Percentiles rank a stretch among this genome's conserved stretches.
Evolutionary conservation across 1,139 yeast genomes (phyloP).

Genomic region (Saccharomyces hybrid): DNA sequence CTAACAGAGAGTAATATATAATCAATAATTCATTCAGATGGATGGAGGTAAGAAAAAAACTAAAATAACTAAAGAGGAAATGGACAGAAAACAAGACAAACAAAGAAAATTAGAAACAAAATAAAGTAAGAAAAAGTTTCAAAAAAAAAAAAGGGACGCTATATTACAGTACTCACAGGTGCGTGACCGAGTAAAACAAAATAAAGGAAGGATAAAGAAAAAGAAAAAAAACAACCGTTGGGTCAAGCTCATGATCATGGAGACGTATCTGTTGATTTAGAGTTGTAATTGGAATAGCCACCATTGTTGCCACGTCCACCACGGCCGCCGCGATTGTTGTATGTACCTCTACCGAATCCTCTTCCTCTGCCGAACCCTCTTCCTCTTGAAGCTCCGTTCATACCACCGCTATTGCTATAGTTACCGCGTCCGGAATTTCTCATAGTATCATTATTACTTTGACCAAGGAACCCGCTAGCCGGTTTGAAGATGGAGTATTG

Average conservation of each 20-base stretch:
- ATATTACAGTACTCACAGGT: background rate
- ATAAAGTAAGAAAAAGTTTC: background rate
- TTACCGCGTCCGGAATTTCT: constrained; percentile 2
- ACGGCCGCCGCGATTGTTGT: background rate
- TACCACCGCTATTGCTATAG: constrained; percentile 8
- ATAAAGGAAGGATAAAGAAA: background rate
- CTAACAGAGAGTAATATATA: background rate
- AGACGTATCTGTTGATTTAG: background rate
- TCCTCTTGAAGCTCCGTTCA: constrained; percentile 14
- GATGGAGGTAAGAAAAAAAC: background rate
- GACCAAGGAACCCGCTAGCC: constrained; percentile 23
- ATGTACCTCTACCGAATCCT: constrained; percentile 5
- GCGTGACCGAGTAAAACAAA: background rate
- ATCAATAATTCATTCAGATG: background rate
- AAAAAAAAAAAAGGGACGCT: background rate
- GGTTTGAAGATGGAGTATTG: constrained; percentile 23
- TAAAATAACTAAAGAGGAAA: background rate
- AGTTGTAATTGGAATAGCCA: constrained; percentile 7
- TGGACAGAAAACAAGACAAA: background rate
- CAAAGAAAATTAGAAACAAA: background rate
- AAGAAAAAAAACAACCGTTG: too few relatives aligned
- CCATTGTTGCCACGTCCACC: constrained; percentile 11
- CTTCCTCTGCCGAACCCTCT: constrained; percentile 9
- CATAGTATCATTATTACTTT: constrained; percentile 4
- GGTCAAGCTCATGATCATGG: background rate